Base-by-base conservation (phyloP, 305 asterid species). In the Rubia tinctorum region DNA sequence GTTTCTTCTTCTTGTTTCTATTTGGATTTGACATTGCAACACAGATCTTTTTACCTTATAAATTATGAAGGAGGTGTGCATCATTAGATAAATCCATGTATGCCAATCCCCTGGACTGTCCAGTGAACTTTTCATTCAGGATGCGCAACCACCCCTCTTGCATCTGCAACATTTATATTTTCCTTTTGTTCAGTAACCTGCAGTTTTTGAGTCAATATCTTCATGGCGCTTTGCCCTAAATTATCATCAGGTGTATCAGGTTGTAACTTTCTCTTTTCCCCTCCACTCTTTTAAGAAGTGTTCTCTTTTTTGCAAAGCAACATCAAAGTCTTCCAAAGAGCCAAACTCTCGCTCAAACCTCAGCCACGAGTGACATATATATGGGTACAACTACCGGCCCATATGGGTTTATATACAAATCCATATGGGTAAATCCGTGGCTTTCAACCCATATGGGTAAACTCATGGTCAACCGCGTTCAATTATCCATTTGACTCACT, bases 291-390 rank as follows among this genome's bases (percentile, higher is more conserved):
- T 73, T 61, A 83, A 49, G 87, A 40, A 58, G 86, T n/a, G 77
- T 55, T 87, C 71, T 85, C 92, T 77, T 83, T 81, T 74, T 82
- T 87, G 96, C 60, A 83, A 81, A 30, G 96, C 97, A 86, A 84
- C 70, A 80, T 90, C 99, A 77, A 80, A 88, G 76, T 90, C 90
- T 77, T 92, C 98, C 75, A 94, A 85, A 7, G 89, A 81, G 68
- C 97, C 97, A 72, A 79, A 81, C 80, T 94, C 98, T 80, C 96
- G 89, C 96, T 92, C 99, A 84, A 92, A 92, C 77, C 85, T 89
- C 81, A 90, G 79, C 99, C 97, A 92, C 11, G 89, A 86, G 79
- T 89, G 85, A 81, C 96, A 90, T 76, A 95, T 92, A 84, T 90
- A n/a, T n/a, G n/a, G n/a, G n/a, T n/a, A n/a, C n/a, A n/a, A n/a